phyloP scores from a whole-genome alignment of 345 rosid genomes.

The Brassica juncea region DNA sequence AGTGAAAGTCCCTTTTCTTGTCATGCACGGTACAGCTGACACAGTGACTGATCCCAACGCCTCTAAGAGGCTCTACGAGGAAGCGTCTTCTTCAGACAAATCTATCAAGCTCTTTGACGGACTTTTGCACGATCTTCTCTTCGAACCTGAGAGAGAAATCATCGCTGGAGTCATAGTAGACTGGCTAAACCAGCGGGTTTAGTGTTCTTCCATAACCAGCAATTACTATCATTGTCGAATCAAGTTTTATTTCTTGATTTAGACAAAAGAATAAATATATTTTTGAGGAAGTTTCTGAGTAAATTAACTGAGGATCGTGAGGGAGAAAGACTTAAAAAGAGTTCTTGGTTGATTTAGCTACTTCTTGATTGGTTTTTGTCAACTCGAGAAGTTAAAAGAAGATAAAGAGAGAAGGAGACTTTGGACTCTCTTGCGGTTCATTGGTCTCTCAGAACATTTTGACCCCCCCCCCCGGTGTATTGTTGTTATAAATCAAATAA shows the following conservation, averaged over 20 bases:
- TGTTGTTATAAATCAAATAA: slow-evolving; percentile 2
- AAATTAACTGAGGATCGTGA: slow-evolving; percentile 4
- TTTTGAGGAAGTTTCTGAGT: neutral
- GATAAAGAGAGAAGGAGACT: neutral
- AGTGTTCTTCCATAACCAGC: slow-evolving; percentile 3
- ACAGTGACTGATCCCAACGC: slow-evolving; percentile 83
- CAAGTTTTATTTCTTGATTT: slow-evolving; percentile 18
- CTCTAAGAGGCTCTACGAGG: slow-evolving; percentile 59
- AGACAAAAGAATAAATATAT: slow-evolving; percentile 7
- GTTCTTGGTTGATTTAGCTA: slow-evolving; percentile 19
- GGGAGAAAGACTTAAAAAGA: neutral
- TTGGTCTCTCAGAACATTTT: slow-evolving; percentile 20
- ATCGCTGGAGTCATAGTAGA: slow-evolving; percentile 59
- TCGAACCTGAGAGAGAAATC: slow-evolving; percentile 78
- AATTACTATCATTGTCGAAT: neutral
- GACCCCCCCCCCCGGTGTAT: neutral
- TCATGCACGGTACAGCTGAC: slow-evolving; percentile 87
- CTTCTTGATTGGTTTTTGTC: slow-evolving; percentile 9
- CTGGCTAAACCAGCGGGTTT: slow-evolving; percentile 68
- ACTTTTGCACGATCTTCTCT: slow-evolving; percentile 82
- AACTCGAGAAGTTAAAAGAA: neutral
- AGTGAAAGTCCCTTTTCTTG: slow-evolving; percentile 70
- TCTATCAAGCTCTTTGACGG: slow-evolving; percentile 70
- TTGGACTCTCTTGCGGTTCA: slow-evolving; percentile 7
- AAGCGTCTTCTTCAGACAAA: slow-evolving; percentile 74